Evolutionary conservation across 2,329 filamentous ascomycete species (phyloP).

Genomic region (Fusarium redolens): DNA sequence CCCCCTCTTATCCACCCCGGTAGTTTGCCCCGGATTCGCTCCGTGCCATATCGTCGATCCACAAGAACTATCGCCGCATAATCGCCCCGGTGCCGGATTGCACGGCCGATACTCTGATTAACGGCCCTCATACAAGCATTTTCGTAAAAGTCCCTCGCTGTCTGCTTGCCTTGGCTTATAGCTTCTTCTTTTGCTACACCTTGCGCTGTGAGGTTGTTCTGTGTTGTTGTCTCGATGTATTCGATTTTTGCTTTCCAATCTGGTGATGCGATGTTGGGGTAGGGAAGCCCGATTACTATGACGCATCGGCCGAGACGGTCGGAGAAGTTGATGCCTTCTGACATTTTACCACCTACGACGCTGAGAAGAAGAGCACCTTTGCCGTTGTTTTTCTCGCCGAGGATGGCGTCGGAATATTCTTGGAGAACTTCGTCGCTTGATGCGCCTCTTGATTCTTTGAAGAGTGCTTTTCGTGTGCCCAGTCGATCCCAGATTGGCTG

Average conservation of each 20-base stretch:
- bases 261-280: conserved; percentile 87
- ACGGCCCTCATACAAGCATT: conserved; percentile 97
- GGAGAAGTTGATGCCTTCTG: conserved; percentile 98
- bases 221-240: conserved; percentile 77
- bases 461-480: conserved; percentile 68
- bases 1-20: conserved; percentile 89
- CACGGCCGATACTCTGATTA: conserved; percentile 94
- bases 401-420: conserved; percentile 77
- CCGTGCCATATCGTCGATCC: conserved; percentile 81
- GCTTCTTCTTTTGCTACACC: conserved; percentile 44
- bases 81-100: conserved; percentile 87
- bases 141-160: conserved; percentile 85
- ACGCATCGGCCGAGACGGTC: conserved; percentile 90
- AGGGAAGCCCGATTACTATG: conserved; percentile 90
- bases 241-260: conserved; percentile 95
- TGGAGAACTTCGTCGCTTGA: conserved; percentile 77
- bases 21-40: conserved; percentile 80
- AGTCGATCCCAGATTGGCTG: conserved; percentile 70
- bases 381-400: conserved; percentile 52
- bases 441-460: conserved; percentile 66
- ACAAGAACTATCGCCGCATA: conserved; percentile 91
- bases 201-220: conserved; percentile 50
- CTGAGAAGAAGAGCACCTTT: conserved; percentile 84
- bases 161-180: conserved; percentile 58
- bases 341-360: conserved; percentile 93